Conservation (phyloP, 768 basidiomycete species). For the Agrocybe praecox region DNA sequence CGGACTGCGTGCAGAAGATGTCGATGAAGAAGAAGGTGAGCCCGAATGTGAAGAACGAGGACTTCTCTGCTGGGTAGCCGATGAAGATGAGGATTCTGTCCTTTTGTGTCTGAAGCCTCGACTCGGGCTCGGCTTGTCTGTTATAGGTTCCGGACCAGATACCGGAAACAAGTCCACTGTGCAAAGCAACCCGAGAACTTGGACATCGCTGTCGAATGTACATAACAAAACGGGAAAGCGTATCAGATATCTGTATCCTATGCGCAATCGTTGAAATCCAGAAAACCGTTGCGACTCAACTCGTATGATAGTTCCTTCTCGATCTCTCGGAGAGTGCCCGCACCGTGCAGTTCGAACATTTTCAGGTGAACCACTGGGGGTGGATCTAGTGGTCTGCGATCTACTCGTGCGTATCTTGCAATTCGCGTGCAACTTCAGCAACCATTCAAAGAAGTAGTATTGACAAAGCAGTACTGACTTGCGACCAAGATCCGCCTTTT, state of each 20-base stretch:
- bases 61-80: constrained; percentile 14
- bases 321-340: constrained; percentile 39
- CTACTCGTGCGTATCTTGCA: constrained; percentile 59
- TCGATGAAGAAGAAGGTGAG: background rate
- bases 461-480: constrained; percentile 44
- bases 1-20: background rate
- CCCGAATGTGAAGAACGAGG: constrained; percentile 9
- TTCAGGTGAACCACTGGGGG: constrained; percentile 61
- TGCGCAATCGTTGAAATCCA: background rate
- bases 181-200: constrained; percentile 70
- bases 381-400: constrained; percentile 67
- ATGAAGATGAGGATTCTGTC: constrained; percentile 6
- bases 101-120: background rate
- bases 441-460: constrained; percentile 1
- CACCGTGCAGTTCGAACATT: constrained; percentile 46
- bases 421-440: constrained; percentile 9
- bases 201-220: constrained; percentile 48
- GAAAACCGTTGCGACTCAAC: constrained; percentile 29
- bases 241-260: background rate
- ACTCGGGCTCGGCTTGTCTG: background rate
- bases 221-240: background rate
- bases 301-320: constrained; percentile 54
- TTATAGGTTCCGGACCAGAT: constrained; percentile 23
- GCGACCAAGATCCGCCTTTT: constrained; percentile 68
- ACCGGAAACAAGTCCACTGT: constrained; percentile 79